Base-by-base conservation (phyloP, 805 yeast species). In the Naumovozyma dairenensis region DNA sequence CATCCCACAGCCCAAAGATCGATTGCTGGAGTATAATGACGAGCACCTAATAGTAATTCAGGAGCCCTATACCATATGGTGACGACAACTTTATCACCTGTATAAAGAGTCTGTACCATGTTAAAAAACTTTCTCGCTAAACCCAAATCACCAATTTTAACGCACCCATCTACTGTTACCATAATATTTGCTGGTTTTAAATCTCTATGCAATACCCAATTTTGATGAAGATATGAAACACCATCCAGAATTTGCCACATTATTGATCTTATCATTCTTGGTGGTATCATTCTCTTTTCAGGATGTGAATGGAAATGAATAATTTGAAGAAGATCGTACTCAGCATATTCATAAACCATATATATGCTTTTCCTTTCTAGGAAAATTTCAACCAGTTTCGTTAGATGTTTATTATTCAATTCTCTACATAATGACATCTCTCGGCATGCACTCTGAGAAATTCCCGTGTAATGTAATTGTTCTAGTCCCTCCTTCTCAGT, bases 31-130 rank as follows among this genome's bases (percentile, higher is more conserved):
- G 96, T 80, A 52, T 87, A 87, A 59, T 87, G 95, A 25, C 94
- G 67, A 2, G 93, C 85, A 0, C 96, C 96, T n/a, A 87, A 59
- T 22, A 87, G 61, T 25, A 87, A 63, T 51, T 87, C 97, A 0
- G 96, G 96, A 0, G 96, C 94, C 45, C 97, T 67, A 55, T 87
- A 87, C 97, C 97, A 87, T 37, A 87, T 87, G 0, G 97, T 87
- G 9, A 87, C 96, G 35, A 87, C 96, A 12, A 87, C 96, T 59
- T 87, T 87, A 57, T 87, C 97, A 28, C 96, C 96, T 15, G 87
- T 72, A 52, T 82, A 87, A 16, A 87, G 63, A 15, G 92, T 76
- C 50, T 87, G 96, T 26, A 87, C 57, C 21, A 93, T 89, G 48
- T 85, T 82, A 43, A 79, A 80, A 60, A 86, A 87, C 48, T 81